Evolutionary conservation across 1,139 yeast genomes (phyloP), one percentile per base, ranked within the genome.

Genomic region (Hansenula sp.): DNA sequence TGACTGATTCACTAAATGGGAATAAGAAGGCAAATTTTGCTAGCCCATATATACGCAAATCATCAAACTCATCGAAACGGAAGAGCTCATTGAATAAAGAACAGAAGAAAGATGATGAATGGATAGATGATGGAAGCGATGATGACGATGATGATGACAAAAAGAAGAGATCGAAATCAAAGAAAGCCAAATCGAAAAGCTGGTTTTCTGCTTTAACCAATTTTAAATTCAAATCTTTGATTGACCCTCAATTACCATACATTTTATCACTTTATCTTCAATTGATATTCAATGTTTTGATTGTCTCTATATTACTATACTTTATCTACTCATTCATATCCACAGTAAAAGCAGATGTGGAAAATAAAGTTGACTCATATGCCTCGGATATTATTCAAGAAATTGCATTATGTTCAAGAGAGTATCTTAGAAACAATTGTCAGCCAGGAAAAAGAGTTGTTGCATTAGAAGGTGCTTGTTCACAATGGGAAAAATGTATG

Each of bases 401-500:
- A 59, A 85, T 89, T 55, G 68, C 82, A 6, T 60, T 68, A 27
- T 92, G 98, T 60, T 69, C 82, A 6, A 69, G 80, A 38, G 83
- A 87, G 45, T 92, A 81, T 59, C 60, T 75, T 20, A 63, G 82
- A 29, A 90, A 92, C 61, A 76, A 82, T 52, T 92, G 98, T 45
- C 66, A 74, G 10, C 77, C 75, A 1, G 68, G 65, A 11, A 58
- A 57, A 27, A 60, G 82, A 22, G 82, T 77, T 0, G 96, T 96
- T 1, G 92, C 89, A 0, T 61, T 89, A 24, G 89, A 84, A 50
- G 62, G 65, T n/a, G 71, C 77, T 17, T 92, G 98, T 60, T 68
- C 73, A 26, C 67, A 68, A 32, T 87, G 96, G 95, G 82, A 78
- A 46, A 75, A 72, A 46, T 92, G 98, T 61, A 89, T 86, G 95